Conservation (phyloP, 345 rosid species). For the Boechera divaricarpa region DNA sequence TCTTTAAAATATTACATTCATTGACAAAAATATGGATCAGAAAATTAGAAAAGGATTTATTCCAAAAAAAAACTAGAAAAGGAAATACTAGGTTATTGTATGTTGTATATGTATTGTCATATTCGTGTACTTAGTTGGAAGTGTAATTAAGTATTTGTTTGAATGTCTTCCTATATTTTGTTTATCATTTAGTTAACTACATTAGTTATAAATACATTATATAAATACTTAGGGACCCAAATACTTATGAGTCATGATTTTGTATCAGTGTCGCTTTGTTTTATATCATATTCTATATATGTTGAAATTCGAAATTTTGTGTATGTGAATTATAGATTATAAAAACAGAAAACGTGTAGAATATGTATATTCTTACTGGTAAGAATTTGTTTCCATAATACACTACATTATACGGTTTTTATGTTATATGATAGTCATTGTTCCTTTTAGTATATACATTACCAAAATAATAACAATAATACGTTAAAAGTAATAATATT, state of each 20-base stretch:
- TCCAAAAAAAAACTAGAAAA: background rate
- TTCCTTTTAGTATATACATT: background rate
- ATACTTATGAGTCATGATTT: too few species aligned
- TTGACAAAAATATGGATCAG: slow-evolving; percentile 16
- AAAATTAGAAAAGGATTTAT: background rate
- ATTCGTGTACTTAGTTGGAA: background rate
- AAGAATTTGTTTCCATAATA: background rate
- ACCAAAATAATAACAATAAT: background rate
- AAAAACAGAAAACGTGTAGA: too few species aligned
- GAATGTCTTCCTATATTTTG: background rate
- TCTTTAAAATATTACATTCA: background rate
- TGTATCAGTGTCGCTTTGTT: too few species aligned
- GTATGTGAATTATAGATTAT: too few species aligned
- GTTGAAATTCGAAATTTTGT: too few species aligned
- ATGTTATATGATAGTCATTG: slow-evolving; percentile 9
- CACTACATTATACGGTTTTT: background rate
- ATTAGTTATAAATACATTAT: too few species aligned
- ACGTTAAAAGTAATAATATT: background rate
- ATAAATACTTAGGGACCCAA: too few species aligned
- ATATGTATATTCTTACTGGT: too few species aligned
- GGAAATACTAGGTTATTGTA: background rate
- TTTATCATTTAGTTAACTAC: background rate
- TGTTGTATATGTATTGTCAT: background rate
- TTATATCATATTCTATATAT: too few species aligned
- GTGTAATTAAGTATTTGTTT: background rate